Conservation (phyloP, 257 asterid genomes). For the Salvia miltiorrhiza region DNA sequence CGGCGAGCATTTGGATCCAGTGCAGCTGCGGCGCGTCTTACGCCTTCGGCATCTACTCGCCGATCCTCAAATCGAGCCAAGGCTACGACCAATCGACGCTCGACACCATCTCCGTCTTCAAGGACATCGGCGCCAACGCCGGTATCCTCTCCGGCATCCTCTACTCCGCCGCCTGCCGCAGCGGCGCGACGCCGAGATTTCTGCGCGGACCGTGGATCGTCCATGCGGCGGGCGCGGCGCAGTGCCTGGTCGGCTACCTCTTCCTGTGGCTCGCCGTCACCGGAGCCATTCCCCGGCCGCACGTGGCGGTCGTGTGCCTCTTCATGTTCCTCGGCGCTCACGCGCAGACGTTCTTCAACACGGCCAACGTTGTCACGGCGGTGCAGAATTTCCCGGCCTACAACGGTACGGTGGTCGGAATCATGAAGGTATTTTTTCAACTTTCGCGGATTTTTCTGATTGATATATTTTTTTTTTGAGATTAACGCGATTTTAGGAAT, state of each 20-base stretch:
- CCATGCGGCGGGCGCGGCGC: conserved; percentile 64
- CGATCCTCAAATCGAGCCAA: conserved; percentile 72
- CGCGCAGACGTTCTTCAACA: conserved; percentile 85
- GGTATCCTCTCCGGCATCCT: conserved; percentile 84
- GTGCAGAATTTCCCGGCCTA: conserved; percentile 71
- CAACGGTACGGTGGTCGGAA: conserved; percentile 84
- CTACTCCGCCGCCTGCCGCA: conserved; percentile 43
- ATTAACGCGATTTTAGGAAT: not conserved
- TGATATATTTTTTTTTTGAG: not conserved
- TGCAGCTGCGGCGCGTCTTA: conserved; percentile 89
- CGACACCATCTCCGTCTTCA: conserved; percentile 82
- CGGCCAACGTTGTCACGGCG: conserved; percentile 86
- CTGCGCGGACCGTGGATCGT: conserved; percentile 78
- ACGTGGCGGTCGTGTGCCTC: conserved; percentile 52
- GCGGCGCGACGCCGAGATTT: conserved; percentile 7
- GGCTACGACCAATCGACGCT: conserved; percentile 79
- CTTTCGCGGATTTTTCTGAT: not conserved
- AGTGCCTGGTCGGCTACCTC: conserved; percentile 78
- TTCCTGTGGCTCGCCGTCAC: conserved; percentile 81
- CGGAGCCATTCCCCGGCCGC: conserved; percentile 56
- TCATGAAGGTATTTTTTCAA: conserved; percentile 67
- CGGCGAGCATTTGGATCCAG: conserved; percentile 95
- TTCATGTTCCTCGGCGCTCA: conserved; percentile 92
- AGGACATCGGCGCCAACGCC: conserved; percentile 98
- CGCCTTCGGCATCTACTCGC: conserved; percentile 93